A percentile compares a stretch with the other conserved stretches of the same genome.
Evolutionary conservation across 2,329 filamentous ascomycete species (phyloP).

Genomic region (Fusarium sarcochroum): DNA sequence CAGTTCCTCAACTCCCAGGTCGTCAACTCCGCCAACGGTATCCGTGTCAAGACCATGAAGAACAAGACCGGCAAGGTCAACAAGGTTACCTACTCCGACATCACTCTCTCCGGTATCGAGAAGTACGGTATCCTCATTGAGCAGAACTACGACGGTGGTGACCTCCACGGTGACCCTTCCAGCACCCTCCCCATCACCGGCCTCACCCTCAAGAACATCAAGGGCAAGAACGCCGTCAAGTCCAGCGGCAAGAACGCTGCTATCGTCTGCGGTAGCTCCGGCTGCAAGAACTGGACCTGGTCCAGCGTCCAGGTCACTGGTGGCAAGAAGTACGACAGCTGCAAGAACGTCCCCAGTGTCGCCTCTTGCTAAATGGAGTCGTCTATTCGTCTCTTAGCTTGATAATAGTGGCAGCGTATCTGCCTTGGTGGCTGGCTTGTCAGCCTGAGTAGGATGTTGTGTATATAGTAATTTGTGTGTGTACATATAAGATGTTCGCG

Average conservation of each 20-base stretch:
- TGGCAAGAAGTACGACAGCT: constrained; percentile 57
- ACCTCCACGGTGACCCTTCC: constrained; percentile 59
- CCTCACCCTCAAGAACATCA: constrained; percentile 59
- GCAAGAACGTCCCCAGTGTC: constrained; percentile 50
- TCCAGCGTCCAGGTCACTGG: constrained; percentile 64
- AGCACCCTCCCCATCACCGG: constrained; percentile 65
- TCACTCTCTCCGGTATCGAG: constrained; percentile 58
- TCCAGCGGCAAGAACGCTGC: constrained; percentile 60
- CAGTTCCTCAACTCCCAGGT: constrained; percentile 64
- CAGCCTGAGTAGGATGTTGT: background rate
- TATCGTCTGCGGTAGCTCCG: constrained; percentile 64
- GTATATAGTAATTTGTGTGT: background rate
- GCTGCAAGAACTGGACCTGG: constrained; percentile 67
- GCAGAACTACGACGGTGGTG: constrained; percentile 64
- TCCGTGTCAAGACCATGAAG: constrained; percentile 64
- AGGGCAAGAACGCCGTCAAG: constrained; percentile 56
- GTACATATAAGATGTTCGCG: background rate
- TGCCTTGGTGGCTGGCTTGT: background rate
- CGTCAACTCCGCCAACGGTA: constrained; percentile 65
- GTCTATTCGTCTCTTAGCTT: rapidly evolving
- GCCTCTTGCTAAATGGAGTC: constrained; percentile 26
- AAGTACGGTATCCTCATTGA: constrained; percentile 56
- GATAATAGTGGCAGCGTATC: background rate
- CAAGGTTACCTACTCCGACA: constrained; percentile 59
- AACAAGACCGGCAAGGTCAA: constrained; percentile 61